phyloP scores from a whole-genome alignment of 2,329 filamentous ascomycete species.

The Penicillium sclerotiorum region DNA sequence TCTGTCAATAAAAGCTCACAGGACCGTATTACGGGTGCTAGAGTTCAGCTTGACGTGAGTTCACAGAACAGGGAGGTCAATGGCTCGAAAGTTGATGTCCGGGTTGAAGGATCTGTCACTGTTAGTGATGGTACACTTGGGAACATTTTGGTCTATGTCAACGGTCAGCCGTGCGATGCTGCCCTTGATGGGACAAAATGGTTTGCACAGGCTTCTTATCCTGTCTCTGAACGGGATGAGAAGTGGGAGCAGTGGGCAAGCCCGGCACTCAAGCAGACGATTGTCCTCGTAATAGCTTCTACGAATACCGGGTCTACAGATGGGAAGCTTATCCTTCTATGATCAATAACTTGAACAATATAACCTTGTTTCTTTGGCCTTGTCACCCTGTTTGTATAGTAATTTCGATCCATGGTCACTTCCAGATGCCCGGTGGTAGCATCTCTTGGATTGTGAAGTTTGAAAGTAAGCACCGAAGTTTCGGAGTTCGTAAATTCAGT shows the following conservation, averaged over 20 bases:
- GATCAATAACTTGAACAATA: neutral
- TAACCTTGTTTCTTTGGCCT: neutral
- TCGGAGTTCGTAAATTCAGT: no score
- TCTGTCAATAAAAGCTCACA: neutral
- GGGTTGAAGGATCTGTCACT: conserved; percentile 12
- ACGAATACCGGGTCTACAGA: conserved; percentile 9
- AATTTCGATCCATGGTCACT: no score
- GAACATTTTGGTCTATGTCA: conserved; percentile 22
- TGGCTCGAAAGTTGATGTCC: conserved; percentile 9
- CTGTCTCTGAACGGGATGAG: conserved; percentile 25
- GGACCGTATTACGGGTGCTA: neutral
- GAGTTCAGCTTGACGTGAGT: conserved; percentile 8
- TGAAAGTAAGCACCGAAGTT: no score
- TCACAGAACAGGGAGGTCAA: conserved; percentile 12
- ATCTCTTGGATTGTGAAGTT: no score
- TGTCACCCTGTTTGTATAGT: no score
- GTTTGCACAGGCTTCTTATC: conserved; percentile 21
- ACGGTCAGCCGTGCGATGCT: conserved; percentile 22
- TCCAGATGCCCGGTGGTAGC: no score
- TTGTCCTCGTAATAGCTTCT: conserved; percentile 23
- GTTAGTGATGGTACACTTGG: conserved; percentile 12
- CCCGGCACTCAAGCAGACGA: conserved; percentile 29
- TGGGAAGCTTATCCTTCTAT: conserved; percentile 30
- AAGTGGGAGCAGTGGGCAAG: conserved; percentile 30
- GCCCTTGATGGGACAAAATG: conserved; percentile 18